Base-by-base conservation (phyloP, 2,329 filamentous ascomycete species). In the Neurospora sp. region DNA sequence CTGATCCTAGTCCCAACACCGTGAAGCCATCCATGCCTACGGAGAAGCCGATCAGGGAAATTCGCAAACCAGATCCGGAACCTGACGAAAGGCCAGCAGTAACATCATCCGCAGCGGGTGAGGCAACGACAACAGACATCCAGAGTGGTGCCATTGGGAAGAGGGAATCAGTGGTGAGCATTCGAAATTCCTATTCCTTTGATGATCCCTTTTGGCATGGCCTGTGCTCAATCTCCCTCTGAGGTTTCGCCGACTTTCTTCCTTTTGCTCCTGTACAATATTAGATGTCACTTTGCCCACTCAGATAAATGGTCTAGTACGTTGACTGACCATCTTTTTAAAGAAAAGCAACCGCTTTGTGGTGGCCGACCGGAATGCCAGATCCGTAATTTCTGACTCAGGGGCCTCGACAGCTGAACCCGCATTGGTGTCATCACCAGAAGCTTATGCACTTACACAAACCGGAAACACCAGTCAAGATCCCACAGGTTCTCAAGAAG, bases 341-440 rank as follows among this genome's bases (percentile, higher is more conserved):
- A 39, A 73, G 72, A 73, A 71, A 42, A 70, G 72, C 3, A 77
- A 73, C 66, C 74, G 74, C 2, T 77, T 76, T 38, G 46, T 76
- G 46, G 52, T 75, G 19, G 73, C 75, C 19, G 76, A 77, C 17
- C 73, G 74, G 66, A 69, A 72, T 15, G 73, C 75, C 62, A 72
- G 70, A 38, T 58, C 38, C 8, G 73, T 72, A 6, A 68, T 68
- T 17, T 58, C 70, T 5, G 67, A 72, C 28, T 68, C 40, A 70
- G 68, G 68, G 71, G 69, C 7, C 69, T 73, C 68, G 69, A 72
- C 52, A 15, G 7, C 23, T 8, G 52, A 33, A 36, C 15, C 23
- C 15, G 23, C 52, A n/a, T n/a, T 36, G 28, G 23, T n/a, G 52
- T 62, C 52, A 36, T 62, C 52, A 36, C 23, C 23, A 62, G 28